Conservation (phyloP, 805 yeast species). For the Nakazawaea anatomiae region DNA sequence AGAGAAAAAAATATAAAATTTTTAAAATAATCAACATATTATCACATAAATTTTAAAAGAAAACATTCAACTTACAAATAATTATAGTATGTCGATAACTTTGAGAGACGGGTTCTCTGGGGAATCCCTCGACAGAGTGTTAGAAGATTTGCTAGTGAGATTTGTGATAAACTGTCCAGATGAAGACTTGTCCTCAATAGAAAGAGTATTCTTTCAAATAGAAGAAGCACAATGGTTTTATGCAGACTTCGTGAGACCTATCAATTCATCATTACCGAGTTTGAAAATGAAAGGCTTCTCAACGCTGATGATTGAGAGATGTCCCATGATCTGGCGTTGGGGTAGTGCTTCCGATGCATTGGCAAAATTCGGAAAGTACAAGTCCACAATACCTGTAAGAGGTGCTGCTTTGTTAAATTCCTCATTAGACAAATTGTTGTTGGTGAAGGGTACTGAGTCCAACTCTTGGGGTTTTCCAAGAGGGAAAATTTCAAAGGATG, state of each 20-base stretch:
- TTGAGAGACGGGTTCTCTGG: slow-evolving; percentile 43
- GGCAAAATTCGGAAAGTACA: slow-evolving; percentile 75
- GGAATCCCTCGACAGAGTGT: slow-evolving; percentile 63
- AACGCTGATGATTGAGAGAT: slow-evolving; percentile 55
- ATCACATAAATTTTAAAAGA: no score
- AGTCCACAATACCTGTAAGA: slow-evolving; percentile 88
- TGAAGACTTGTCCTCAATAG: slow-evolving; percentile 79
- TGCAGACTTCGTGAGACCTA: slow-evolving; percentile 69
- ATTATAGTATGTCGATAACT: slow-evolving; percentile 24
- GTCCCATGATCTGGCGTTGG: slow-evolving; percentile 82
- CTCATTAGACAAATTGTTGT: slow-evolving; percentile 59
- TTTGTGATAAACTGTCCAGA: slow-evolving; percentile 88
- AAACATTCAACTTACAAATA: no score
- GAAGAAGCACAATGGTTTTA: slow-evolving; percentile 99
- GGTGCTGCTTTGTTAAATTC: slow-evolving; percentile 87
- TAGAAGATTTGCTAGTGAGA: slow-evolving; percentile 84
- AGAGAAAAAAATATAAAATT: not conserved
- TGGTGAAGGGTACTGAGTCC: slow-evolving; percentile 82
- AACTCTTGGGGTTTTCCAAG: slow-evolving; percentile 91
- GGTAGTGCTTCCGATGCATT: slow-evolving; percentile 78
- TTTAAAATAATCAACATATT: not conserved
- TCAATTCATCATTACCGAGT: slow-evolving; percentile 71
- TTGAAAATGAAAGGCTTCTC: slow-evolving; percentile 77
- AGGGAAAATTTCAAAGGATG: slow-evolving; percentile 94
- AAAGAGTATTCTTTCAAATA: slow-evolving; percentile 83